Conservation (phyloP, 2,329 filamentous ascomycete genomes). For the Cladorrhinum sp. region DNA sequence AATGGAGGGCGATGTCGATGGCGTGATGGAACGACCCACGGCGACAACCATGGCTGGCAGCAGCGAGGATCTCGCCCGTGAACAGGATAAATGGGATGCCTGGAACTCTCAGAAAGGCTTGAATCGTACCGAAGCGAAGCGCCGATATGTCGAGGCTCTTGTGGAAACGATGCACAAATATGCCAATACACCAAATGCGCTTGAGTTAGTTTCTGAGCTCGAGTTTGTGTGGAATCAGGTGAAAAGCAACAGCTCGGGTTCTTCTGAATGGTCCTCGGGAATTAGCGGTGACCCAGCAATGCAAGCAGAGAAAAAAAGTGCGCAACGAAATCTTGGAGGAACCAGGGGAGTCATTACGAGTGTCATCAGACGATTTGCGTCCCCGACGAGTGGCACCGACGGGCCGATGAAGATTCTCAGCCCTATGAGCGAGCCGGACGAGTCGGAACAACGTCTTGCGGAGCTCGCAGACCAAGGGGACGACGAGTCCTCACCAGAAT, state of each 20-base stretch:
- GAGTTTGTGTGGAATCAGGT: slow-evolving; percentile 99
- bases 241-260: slow-evolving; percentile 72
- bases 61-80: slow-evolving; percentile 55
- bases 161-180: slow-evolving; percentile 97
- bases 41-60: slow-evolving; percentile 34
- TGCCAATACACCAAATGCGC: slow-evolving; percentile 82
- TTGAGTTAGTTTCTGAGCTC: slow-evolving; percentile 87
- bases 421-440: slow-evolving; percentile 82
- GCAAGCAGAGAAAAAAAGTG: slow-evolving; percentile 2
- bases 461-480: slow-evolving; percentile 45
- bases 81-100: slow-evolving; percentile 80
- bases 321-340: slow-evolving; percentile 29
- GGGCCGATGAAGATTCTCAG: slow-evolving; percentile 69
- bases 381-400: slow-evolving; percentile 48
- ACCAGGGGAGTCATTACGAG: slow-evolving; percentile 30
- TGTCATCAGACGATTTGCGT: slow-evolving; percentile 44
- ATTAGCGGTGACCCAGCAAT: slow-evolving; percentile 36
- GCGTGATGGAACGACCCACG: slow-evolving; percentile 82
- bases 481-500: slow-evolving; percentile 36
- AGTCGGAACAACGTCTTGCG: slow-evolving; percentile 51
- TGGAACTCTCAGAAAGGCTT: slow-evolving; percentile 87
- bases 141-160: slow-evolving; percentile 86
- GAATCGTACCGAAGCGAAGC: slow-evolving; percentile 87
- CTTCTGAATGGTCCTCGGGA: slow-evolving; percentile 40
- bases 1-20: slow-evolving; percentile 96